A percentile compares a stretch with the other conserved stretches of the same genome.
These are phyloP conservation scores for Coemansia sp. DNA, from an alignment of 192 early-diverging fungal genomes.

Conservation along the genomic window DNA sequence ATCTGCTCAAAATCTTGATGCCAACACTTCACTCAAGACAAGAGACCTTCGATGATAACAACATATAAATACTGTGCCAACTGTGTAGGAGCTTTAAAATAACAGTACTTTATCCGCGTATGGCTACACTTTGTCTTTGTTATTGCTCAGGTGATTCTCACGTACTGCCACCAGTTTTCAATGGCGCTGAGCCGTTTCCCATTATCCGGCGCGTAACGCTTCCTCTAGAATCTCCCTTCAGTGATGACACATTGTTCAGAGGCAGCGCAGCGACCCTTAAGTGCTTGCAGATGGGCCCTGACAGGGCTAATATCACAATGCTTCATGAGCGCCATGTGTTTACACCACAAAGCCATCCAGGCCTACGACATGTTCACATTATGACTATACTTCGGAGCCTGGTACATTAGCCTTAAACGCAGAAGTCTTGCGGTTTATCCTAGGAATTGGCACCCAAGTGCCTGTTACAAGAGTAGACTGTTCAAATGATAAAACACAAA, in stretches of 20 bases:
- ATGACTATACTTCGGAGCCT: too few species aligned
- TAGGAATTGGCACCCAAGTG: not conserved
- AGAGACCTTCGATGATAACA: too few species aligned
- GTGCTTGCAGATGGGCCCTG: not conserved
- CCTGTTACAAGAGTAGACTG: not conserved
- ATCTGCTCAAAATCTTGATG: too few species aligned
- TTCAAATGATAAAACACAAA: too few species aligned
- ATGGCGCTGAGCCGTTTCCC: not conserved
- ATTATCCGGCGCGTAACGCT: not conserved
- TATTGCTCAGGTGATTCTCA: too few species aligned
- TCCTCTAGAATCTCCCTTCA: not conserved
- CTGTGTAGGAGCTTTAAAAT: too few species aligned
- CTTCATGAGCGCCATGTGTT: not conserved
- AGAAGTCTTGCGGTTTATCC: not conserved
- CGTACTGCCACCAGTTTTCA: not conserved
- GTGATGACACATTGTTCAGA: not conserved
- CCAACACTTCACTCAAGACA: too few species aligned
- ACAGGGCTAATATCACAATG: not conserved
- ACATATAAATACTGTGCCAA: too few species aligned
- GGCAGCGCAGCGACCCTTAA: not conserved
- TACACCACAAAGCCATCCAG: not conserved
- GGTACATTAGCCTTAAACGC: not conserved
- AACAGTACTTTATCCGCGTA: too few species aligned
- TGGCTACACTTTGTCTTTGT: too few species aligned
- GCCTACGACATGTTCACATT: not conserved